phyloP scores from a whole-genome alignment of 2,329 filamentous ascomycete species.

The Fusarium vanettenii region DNA sequence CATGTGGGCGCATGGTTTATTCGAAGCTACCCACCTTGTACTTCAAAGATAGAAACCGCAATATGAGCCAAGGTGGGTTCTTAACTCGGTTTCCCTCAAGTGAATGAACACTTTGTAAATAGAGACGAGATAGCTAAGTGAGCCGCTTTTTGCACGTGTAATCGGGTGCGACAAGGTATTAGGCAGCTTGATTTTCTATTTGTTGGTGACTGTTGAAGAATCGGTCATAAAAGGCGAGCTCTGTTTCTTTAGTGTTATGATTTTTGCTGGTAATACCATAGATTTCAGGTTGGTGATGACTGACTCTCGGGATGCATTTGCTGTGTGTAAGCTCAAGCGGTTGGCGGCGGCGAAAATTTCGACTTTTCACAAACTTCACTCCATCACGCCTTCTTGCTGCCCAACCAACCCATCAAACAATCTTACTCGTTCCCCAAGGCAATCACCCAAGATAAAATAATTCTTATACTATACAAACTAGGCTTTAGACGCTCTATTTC shows the following conservation, averaged over 20 bases:
- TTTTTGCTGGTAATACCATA: neutral
- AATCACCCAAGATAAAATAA: neutral
- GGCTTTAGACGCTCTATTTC: too few relatives aligned
- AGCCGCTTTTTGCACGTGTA: neutral
- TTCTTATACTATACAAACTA: neutral
- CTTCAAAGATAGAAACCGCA: neutral
- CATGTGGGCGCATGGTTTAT: neutral
- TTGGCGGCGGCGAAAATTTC: conserved; percentile 38
- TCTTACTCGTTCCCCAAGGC: neutral
- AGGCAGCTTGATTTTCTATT: neutral
- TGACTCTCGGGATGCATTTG: neutral
- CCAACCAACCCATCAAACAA: conserved; percentile 7
- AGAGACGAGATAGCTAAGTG: neutral
- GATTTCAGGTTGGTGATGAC: neutral
- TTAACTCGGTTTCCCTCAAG: neutral
- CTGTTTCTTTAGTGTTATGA: neutral
- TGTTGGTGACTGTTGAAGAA: neutral
- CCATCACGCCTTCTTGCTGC: conserved; percentile 12
- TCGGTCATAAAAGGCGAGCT: neutral
- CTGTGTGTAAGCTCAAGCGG: neutral
- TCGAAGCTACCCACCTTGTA: neutral
- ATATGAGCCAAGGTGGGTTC: neutral
- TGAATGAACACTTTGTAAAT: neutral
- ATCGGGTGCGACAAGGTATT: neutral
- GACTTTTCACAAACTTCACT: conserved; percentile 23